Conservation (phyloP, 768 basidiomycete genomes). For the Hemileccinum impolitum region DNA sequence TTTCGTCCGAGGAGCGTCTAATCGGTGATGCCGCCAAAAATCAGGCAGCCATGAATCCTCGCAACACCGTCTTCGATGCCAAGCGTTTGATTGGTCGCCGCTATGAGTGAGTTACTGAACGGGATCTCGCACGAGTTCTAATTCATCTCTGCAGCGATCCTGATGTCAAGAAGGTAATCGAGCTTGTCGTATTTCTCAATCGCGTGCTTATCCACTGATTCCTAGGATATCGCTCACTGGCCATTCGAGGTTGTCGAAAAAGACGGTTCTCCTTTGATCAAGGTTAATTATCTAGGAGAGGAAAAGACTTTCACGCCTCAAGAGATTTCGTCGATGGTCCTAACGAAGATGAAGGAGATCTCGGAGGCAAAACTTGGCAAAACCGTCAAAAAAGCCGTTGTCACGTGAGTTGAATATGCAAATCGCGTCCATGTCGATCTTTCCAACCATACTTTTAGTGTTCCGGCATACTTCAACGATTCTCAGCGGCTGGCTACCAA, state of each 20-base stretch:
- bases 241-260: slow-evolving; percentile 96
- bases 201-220: slow-evolving; percentile 1
- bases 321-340: slow-evolving; percentile 99
- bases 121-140: background rate
- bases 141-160: slow-evolving; percentile 59
- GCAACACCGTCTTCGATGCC: slow-evolving; percentile 98
- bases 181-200: background rate
- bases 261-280: slow-evolving; percentile 95
- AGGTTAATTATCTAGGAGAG: slow-evolving; percentile 92
- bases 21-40: slow-evolving; percentile 99
- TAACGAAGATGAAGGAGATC: slow-evolving; percentile 99
- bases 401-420: slow-evolving; percentile 67
- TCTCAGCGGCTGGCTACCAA: slow-evolving; percentile 99
- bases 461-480: slow-evolving; percentile 99
- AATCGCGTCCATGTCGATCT: background rate
- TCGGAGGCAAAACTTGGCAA: slow-evolving; percentile 99
- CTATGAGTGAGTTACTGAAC: slow-evolving; percentile 66
- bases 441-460: slow-evolving; percentile 39
- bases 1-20: slow-evolving; percentile 92
- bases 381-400: slow-evolving; percentile 97
- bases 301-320: slow-evolving; percentile 96
- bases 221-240: slow-evolving; percentile 93
- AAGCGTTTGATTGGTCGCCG: slow-evolving; percentile 98
- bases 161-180: slow-evolving; percentile 79
- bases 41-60: slow-evolving; percentile 99